phyloP scores from a whole-genome alignment of 1,284 basidiomycete species.

The Stygiomarasmius scandens region DNA sequence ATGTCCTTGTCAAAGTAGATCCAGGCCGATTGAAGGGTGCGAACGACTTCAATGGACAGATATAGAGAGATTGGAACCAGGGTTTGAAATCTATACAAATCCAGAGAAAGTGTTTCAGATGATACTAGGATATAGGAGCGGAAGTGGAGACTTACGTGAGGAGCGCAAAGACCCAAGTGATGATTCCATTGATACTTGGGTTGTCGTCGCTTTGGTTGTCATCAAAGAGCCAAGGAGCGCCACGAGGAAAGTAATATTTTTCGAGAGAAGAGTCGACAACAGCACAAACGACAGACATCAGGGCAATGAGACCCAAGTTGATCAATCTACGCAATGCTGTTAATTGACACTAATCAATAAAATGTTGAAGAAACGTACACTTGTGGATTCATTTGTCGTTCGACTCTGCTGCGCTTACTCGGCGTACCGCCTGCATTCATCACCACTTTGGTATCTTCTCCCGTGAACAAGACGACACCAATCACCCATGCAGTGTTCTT shows the following conservation, averaged over 20 bases:
- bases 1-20: constrained; percentile 96
- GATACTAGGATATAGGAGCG: background rate
- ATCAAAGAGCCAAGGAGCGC: constrained; percentile 82
- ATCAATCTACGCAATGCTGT: constrained; percentile 48
- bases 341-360: constrained; percentile 51
- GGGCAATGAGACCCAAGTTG: constrained; percentile 81
- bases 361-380: constrained; percentile 76
- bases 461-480: constrained; percentile 92
- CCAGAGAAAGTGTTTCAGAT: no score
- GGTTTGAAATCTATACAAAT: constrained; percentile 70
- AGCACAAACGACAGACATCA: constrained; percentile 87
- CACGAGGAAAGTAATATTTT: constrained; percentile 64
- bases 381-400: constrained; percentile 96
- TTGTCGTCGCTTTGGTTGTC: constrained; percentile 78
- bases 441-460: constrained; percentile 91
- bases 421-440: constrained; percentile 94
- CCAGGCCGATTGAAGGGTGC: constrained; percentile 84
- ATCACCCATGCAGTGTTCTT: constrained; percentile 94
- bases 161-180: constrained; percentile 89
- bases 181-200: constrained; percentile 87
- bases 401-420: constrained; percentile 91
- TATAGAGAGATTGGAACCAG: constrained; percentile 97
- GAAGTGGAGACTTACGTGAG: constrained; percentile 69
- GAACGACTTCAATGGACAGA: constrained; percentile 92
- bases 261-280: constrained; percentile 86